Evolutionary conservation across 1,284 basidiomycete species (phyloP).

Genomic region (Entoloma clypeatum): DNA sequence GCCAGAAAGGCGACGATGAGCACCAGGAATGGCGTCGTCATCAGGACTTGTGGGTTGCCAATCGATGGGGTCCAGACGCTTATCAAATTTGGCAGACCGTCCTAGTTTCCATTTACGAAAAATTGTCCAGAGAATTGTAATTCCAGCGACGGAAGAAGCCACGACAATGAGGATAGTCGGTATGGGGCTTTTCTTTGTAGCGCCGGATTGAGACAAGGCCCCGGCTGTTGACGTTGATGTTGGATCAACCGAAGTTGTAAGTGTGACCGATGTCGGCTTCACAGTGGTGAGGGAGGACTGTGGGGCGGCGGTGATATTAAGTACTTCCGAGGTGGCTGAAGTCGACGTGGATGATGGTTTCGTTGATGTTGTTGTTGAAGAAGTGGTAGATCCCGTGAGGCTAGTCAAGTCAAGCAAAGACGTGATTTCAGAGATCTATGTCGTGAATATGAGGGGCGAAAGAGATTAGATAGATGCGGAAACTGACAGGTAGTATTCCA

Average conservation of each 20-base stretch:
- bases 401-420: conserved; percentile 10
- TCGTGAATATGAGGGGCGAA: background rate
- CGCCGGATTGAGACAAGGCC: conserved; percentile 26
- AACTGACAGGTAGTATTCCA: conserved; percentile 2
- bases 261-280: conserved; percentile 20
- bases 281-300: conserved; percentile 21
- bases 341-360: conserved; percentile 16
- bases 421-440: conserved; percentile 10
- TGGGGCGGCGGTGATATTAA: conserved; percentile 14
- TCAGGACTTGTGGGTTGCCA: conserved; percentile 63
- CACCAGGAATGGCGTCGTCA: conserved; percentile 41
- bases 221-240: conserved; percentile 23
- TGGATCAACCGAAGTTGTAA: conserved; percentile 24
- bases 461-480: background rate
- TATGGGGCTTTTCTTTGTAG: conserved; percentile 56
- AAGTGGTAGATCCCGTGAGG: conserved; percentile 7
- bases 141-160: conserved; percentile 62
- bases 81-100: conserved; percentile 75
- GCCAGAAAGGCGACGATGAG: conserved; percentile 52
- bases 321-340: conserved; percentile 18
- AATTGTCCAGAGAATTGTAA: conserved; percentile 76
- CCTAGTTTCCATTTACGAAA: conserved; percentile 91
- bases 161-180: conserved; percentile 72
- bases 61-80: conserved; percentile 80
- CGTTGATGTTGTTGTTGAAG: conserved; percentile 16